phyloP scores from a whole-genome alignment of 768 basidiomycete genomes.

The Pisolithus microcarpus region DNA sequence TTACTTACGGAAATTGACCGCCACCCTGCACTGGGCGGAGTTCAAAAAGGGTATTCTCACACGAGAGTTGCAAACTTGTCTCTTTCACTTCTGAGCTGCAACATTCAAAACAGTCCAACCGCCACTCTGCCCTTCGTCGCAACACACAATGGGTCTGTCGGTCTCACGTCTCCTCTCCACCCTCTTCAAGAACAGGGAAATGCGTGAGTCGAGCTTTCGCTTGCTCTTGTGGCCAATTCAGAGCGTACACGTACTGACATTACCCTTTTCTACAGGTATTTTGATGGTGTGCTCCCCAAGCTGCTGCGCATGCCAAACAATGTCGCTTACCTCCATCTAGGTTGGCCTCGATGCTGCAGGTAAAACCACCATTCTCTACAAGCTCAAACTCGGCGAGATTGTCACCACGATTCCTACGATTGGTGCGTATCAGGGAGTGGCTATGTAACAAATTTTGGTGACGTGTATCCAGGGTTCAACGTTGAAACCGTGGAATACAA shows the following conservation, averaged over 20 bases:
- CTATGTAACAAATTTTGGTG: constrained; percentile 1
- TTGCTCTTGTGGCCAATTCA: constrained; percentile 4
- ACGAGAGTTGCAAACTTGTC: constrained; percentile 28
- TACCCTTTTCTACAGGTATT: constrained; percentile 61
- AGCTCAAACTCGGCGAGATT: constrained; percentile 99
- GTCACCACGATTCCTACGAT: constrained; percentile 99
- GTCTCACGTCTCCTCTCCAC: constrained; percentile 69
- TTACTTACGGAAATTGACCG: background rate
- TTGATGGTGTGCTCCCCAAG: constrained; percentile 62
- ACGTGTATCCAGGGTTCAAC: constrained; percentile 75
- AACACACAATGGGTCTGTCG: constrained; percentile 64
- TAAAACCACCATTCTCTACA: constrained; percentile 98
- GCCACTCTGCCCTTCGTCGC: constrained; percentile 27
- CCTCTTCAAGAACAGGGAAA: constrained; percentile 98
- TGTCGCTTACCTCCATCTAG: constrained; percentile 31
- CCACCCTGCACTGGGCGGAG: constrained; percentile 19
- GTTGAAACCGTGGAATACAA: constrained; percentile 99
- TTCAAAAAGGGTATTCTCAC: constrained; percentile 27
- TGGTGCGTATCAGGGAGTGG: constrained; percentile 49
- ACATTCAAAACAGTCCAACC: constrained; percentile 17
- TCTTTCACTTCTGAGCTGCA: constrained; percentile 23
- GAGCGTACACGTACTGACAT: constrained; percentile 20
- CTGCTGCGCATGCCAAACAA: constrained; percentile 16
- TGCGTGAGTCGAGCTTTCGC: constrained; percentile 66
- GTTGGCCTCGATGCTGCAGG: constrained; percentile 99